Evolutionary conservation across 2,329 filamentous ascomycete genomes (phyloP), one percentile per base, ranked within the genome.

Genomic region (Xylaria sp.): DNA sequence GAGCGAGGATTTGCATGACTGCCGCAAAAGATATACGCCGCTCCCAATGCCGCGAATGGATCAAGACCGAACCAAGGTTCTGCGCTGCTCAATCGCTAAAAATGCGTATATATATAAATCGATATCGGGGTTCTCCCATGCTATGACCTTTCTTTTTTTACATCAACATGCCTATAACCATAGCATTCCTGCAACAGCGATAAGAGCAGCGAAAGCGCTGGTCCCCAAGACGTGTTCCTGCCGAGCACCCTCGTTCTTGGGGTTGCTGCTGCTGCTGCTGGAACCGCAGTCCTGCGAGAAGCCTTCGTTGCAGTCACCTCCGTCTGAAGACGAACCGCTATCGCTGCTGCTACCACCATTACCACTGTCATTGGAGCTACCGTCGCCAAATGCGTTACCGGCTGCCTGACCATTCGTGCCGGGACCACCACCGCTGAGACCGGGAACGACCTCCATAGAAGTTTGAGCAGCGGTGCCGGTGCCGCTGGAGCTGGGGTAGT

Each of bases 381-480:
- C 65, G 44, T 60, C 66, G 34, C 69, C 66, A 15, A 66, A 62
- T 3, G 67, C 58, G 8, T 72, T 64, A 15, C 72, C 76, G 8
- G 75, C 76, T 0, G 77, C 77, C 68, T 79, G 66, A 23, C 77
- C 78, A 62, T 79, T 79, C 8, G 77, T 78, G 12, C 78, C 78
- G 44, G 75, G 72, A 2, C 78, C 78, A 20, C 74, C 76, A 34
- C 77, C 77, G 54, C 73, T 79, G 41, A 78, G 55, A 15, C 78
- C 78, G 13, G 78, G 78, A 60, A 77, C 73, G 54, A 76, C 73
- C 10, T 74, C 74, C 44, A 65, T 65, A 2, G 70, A 70, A 52
- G 70, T 71, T 39, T 74, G 71, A 39, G 73, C 67, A 44, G 73
- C 66, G n/a, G 13, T 58, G 39, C 74, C 75, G 68, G 13, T 58